Base-by-base conservation (phyloP, 148 eudicot species). In the Suaeda aralocaspica region DNA sequence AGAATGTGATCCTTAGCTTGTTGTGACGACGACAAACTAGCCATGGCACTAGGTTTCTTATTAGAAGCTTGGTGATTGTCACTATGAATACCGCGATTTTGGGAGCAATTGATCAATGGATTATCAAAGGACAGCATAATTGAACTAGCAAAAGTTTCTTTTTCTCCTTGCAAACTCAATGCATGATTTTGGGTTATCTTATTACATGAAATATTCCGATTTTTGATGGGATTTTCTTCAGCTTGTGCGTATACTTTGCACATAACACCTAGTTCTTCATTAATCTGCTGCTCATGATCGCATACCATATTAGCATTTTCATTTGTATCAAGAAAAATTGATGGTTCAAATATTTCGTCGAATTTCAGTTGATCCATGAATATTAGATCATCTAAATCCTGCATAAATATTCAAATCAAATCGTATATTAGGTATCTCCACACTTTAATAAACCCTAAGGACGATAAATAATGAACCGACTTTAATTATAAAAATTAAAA, bases 361-460 rank as follows among this genome's bases (percentile, higher is more conserved):
- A 84, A 49, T 55, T 65, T 42, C 4, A 33, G 14, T 18, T 39
- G 16, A 75, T 77, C 74, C 9, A 78, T 59, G 76, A 88, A 86
- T 53, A 80, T 57, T 63, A 76, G 34, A 65, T 88, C 88, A 61
- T 84, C 89, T 83, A 84, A 68, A 63, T 79, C 92, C 92, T 88
- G 77, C 44, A 63, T 69, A 30, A 6, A 70, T 28, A 5, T 30
- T 58, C 36, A 58, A 58, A 15, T 12, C n/a, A 26, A 36, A 8
- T 8, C 41, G 8, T 36, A 8, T 8, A 36, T 36, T 36, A 36
- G 8, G 4, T 36, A 36, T 36, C 8, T 36, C 4, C 8, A 36
- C 8, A 36, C 8, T 36, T 3, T 36, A 36, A 36, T 36, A 36
- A 36, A 36, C 41, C 41, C 41, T 36, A 36, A n/a, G n/a, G n/a